Base-by-base conservation (phyloP, 2,329 filamentous ascomycete species). In the Lachnellula cervina region DNA sequence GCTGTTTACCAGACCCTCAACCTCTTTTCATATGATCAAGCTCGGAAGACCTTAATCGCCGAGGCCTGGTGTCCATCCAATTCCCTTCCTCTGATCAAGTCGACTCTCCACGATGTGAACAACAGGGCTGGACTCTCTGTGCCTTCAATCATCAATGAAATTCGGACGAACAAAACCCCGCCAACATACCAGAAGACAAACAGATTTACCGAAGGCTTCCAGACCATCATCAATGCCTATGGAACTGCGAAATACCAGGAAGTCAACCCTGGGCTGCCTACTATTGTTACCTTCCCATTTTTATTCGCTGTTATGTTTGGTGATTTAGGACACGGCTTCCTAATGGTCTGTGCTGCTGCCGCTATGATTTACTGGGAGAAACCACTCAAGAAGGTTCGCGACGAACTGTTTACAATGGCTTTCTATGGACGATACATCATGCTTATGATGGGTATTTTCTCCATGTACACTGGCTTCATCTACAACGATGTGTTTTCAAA, bases 281-380 rank as follows among this genome's bases (percentile, higher is more conserved):
- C 96, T 51, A 91, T 97, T 64, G 87, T 99, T 61, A 99, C 94
- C 5, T 99, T 99, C 74, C 94, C 95, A n/a, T 99, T 99, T 79
- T 80, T 99, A 60, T 99, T 99, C 71, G 94, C 94, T 49, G 94
- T 99, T 82, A 99, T 99, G 94, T 99, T 99, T 70, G 95, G 94
- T 78, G 94, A 99, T 74, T 87, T 96, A 57, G 95, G 94, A 51
- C 94, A 99, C 69, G 94, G 93, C 63, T 73, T 87, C 62, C 88
- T 99, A 72, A 96, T 99, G 88, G 80, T 93, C 44, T 71, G 83
- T 54, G 89, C 90, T 55, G 89, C 94, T 14, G 69, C 85, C 54
- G 90, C 91, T 55, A 96, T 99, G 91, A 97, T 99, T 65, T 90
- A 96, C 76, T 97, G 87, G 80, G 94, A 99, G 75, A 92, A 90